Evolutionary conservation across 352 stramenopile genomes (phyloP), one percentile per base, ranked within the genome.

Genomic region (Phytopythium ostracodes): DNA sequence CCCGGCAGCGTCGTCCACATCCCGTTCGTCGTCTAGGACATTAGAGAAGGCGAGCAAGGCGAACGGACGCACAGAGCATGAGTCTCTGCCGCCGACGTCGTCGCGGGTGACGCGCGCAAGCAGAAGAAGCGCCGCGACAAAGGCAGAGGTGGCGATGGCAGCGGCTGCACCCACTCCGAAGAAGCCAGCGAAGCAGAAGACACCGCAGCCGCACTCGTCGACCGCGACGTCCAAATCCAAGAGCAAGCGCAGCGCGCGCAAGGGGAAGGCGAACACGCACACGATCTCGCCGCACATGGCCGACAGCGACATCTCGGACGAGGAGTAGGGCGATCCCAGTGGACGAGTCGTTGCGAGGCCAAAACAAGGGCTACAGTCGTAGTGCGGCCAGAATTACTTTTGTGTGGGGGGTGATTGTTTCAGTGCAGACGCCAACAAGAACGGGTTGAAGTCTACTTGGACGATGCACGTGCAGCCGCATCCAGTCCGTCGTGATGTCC

Each of bases 281-380:
- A 63, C 55, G 44, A 77, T 76, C 58, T 80, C 72, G 44, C 72
- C 72, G 22, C 72, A 77, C 49, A 76, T 77, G 72, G 76, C 60
- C 42, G 70, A 77, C 52, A 80, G 67, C 44, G 72, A 70, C 14
- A 57, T 72, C 27, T 76, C 59, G 7, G 65, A 66, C 50, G 72
- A 77, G 38, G 63, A 80, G 64, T 77, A 70, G 35, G 50, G 8
- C 3, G 15, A n/a, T n/a, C n/a, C n/a, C n/a, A n/a, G n/a, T n/a
- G n/a, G n/a, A n/a, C n/a, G n/a, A n/a, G n/a, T n/a, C n/a, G n/a
- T n/a, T n/a, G n/a, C n/a, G n/a, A n/a, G n/a, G n/a, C n/a, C n/a
- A n/a, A n/a, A n/a, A n/a, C n/a, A n/a, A n/a, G n/a, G n/a, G n/a
- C n/a, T n/a, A n/a, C n/a, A n/a, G n/a, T n/a, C n/a, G 15, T 3